Base-by-base conservation (phyloP, 148 eudicot species). In the Arbutus unedo region DNA sequence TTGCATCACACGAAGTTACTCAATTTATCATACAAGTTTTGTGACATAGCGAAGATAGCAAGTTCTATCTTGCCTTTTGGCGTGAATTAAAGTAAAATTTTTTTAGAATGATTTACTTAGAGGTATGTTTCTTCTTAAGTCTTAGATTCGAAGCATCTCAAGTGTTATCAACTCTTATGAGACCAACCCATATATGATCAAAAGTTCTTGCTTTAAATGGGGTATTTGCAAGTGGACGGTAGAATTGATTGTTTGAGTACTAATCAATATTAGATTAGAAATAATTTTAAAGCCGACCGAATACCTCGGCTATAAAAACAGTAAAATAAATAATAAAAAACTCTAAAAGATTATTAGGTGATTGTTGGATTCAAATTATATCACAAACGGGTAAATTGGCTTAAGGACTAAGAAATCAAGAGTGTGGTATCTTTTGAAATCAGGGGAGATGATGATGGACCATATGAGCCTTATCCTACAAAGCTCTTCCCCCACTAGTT, bases 381-480 rank as follows among this genome's bases (percentile, higher is more conserved):
- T 13, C 73, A 5, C 45, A 25, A 68, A 68, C 18, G 23, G 19
- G 5, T 11, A 68, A 25, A 14, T 31, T 68, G n/a, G 73, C 47
- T 68, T 68, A 41, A 68, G 74, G 19, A 0, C 6, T 47, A 68
- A 16, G 48, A 41, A 38, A 68, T 31, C 47, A 68, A 68, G 8
- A 68, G 38, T 68, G 16, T 11, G 74, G 19, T 31, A 23, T 25
- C 38, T 21, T 66, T 9, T 23, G 25, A 60, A 60, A 4, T 60
- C 4, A 23, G 66, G 66, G 25, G 18, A 19, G 21, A n/a, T 19
- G 21, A 67, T 38, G 47, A 70, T 70, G 74, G 49, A 16, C 74
- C 74, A 70, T 14, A 70, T 70, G 76, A 73, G 8, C 76, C 53
- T 45, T 73, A 47, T 8, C 76, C 76, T 47, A 45, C 10, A 73